These are phyloP conservation scores for Cyberlindnera maritima DNA, from an alignment of 805 yeast genomes.

Conservation along the genomic window DNA sequence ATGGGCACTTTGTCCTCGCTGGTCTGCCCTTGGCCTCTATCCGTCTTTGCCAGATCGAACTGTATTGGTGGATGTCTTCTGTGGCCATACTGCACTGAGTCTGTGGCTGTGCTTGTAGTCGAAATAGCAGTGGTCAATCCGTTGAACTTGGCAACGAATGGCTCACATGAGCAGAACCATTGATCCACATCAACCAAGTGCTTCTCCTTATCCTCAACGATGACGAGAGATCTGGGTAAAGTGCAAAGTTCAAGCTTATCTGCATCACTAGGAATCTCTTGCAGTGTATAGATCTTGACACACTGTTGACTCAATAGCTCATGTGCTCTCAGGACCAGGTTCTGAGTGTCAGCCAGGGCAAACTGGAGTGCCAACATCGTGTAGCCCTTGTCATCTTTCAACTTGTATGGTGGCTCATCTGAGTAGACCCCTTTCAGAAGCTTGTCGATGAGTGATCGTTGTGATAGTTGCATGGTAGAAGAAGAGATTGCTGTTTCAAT, in stretches of 20 bases:
- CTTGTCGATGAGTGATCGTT: neutral
- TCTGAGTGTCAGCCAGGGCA: conserved; percentile 7
- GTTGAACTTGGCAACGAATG: conserved; percentile 1
- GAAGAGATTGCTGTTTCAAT: too few species aligned
- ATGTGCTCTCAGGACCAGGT: conserved; percentile 4
- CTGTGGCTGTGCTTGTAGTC: neutral
- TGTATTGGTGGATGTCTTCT: conserved; percentile 1
- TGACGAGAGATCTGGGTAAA: neutral
- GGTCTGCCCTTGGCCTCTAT: neutral
- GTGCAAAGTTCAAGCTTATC: neutral
- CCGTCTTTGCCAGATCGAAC: neutral
- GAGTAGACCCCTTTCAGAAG: neutral
- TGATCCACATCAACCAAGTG: conserved; percentile 12
- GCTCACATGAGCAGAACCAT: conserved; percentile 23
- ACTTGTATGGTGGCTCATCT: neutral
- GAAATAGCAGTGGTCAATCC: neutral
- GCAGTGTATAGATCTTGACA: neutral
- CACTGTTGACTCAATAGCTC: conserved; percentile 5
- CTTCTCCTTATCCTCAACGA: neutral
- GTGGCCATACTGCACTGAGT: neutral
- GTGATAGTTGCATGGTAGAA: neutral
- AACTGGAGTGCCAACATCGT: conserved; percentile 14
- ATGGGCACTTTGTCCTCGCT: conserved; percentile 8
- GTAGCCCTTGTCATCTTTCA: neutral
- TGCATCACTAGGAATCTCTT: neutral